A percentile compares a stretch with the other conserved stretches of the same genome.
These are phyloP conservation scores for Lentinula raphanica DNA, from an alignment of 768 basidiomycete genomes.

Conservation along the genomic window DNA sequence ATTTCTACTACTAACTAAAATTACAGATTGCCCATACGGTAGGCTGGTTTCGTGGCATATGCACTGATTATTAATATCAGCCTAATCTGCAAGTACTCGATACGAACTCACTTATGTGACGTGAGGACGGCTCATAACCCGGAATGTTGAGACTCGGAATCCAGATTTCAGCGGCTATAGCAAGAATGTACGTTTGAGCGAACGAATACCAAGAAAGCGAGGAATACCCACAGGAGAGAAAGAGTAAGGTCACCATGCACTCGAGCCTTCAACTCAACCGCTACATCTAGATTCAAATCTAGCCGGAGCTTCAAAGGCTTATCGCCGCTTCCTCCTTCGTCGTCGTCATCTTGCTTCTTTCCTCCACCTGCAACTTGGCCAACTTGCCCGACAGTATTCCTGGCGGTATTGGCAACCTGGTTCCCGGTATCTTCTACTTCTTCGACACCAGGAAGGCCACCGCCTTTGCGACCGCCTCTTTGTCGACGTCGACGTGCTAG, in stretches of 20 bases:
- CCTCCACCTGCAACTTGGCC: slow-evolving; percentile 16
- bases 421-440: slow-evolving; percentile 14
- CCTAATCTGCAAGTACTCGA: background rate
- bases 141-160: background rate
- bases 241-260: slow-evolving; percentile 30
- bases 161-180: background rate
- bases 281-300: slow-evolving; percentile 29
- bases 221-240: slow-evolving; percentile 19
- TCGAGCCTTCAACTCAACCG: slow-evolving; percentile 27
- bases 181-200: background rate
- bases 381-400: slow-evolving; percentile 11
- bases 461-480: slow-evolving; percentile 8
- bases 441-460: slow-evolving; percentile 15
- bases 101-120: background rate
- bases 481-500: slow-evolving; percentile 10
- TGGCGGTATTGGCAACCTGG: slow-evolving; percentile 11
- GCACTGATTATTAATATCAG: background rate
- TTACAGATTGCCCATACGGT: background rate
- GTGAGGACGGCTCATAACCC: background rate
- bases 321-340: slow-evolving; percentile 8
- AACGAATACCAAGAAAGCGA: background rate
- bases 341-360: slow-evolving; percentile 1
- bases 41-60: background rate
- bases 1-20: background rate
- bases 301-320: slow-evolving; percentile 25